phyloP scores from a whole-genome alignment of 2,329 filamentous ascomycete species.

The Huntiella savannae region DNA sequence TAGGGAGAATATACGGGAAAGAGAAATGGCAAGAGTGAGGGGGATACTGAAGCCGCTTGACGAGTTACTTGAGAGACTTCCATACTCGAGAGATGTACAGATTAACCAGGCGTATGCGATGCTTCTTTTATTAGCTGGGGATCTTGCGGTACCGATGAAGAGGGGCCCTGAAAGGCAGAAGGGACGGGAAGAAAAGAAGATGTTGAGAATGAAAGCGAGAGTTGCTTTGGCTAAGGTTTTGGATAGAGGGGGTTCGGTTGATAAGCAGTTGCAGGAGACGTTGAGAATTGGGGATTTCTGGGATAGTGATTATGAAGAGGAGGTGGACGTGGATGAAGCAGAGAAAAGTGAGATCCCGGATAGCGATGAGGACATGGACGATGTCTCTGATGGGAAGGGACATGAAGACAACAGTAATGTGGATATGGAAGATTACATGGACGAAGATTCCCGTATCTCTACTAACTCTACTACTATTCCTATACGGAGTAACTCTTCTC shows the following conservation, averaged over 20 bases:
- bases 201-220: slow-evolving; percentile 20
- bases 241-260: slow-evolving; percentile 17
- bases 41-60: slow-evolving; percentile 53
- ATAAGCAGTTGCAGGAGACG: slow-evolving; percentile 18
- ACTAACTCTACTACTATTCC: background rate
- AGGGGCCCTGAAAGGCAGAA: slow-evolving; percentile 13
- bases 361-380: background rate
- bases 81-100: slow-evolving; percentile 48
- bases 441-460: background rate
- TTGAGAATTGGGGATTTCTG: slow-evolving; percentile 12
- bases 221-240: slow-evolving; percentile 21
- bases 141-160: slow-evolving; percentile 34
- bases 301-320: background rate
- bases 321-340: background rate
- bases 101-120: slow-evolving; percentile 55
- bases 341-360: background rate
- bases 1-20: no score
- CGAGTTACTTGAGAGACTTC: slow-evolving; percentile 45
- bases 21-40: slow-evolving; percentile 14
- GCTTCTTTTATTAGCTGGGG: slow-evolving; percentile 55
- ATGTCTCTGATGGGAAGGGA: background rate
- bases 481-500: background rate
- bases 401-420: background rate
- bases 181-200: slow-evolving; percentile 6
- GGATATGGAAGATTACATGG: background rate